Base-by-base conservation (phyloP, 345 rosid genomes). In the Trapa bicornis region DNA sequence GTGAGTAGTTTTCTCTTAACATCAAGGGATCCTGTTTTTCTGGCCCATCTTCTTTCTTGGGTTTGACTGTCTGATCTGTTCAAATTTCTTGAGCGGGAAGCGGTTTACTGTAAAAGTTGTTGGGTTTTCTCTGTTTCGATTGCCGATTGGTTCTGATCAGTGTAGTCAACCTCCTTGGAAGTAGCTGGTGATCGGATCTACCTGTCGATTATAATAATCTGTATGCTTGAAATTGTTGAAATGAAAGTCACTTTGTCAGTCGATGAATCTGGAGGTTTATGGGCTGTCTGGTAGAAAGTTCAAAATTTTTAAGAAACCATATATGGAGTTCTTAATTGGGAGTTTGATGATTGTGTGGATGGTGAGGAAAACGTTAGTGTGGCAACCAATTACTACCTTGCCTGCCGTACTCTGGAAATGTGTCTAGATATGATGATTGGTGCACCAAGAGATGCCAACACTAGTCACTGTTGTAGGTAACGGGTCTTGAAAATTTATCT, bases 151-250 rank as follows among this genome's bases (percentile, higher is more conserved):
- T 15, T 8, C 63, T 58, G 63, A 58, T 58, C 63, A 38, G 48
- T 45, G 48, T 14, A 33, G 63, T 58, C 63, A 58, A 58, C 63
- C 3, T 10, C 16, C 15, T 58, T 58, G 22, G 4, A n/a, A 32
- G 63, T 33, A 35, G 15, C 38, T 58, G 37, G 37, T 58, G 38
- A 58, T 58, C 35, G 63, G 63, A 58, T 58, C 63, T 58, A 35
- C 1, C 32, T 58, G 15, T 29, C 37, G 16, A 10, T 45, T 45
- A 45, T 13, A 11, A 45, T 45, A 1, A 11, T 13, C 48, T 11
- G 48, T 45, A 11, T 45, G 48, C 48, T 45, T 45, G 15, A 32
- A 58, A 58, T 32, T 33, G 37, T 32, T 12, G 12, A 8, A 35
- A 32, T 2, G 5, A 9, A 35, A 58, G 5, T 58, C 37, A 35